These are phyloP conservation scores for Pilaira anomala DNA, from an alignment of 192 early-diverging fungal genomes.

Conservation along the genomic window DNA sequence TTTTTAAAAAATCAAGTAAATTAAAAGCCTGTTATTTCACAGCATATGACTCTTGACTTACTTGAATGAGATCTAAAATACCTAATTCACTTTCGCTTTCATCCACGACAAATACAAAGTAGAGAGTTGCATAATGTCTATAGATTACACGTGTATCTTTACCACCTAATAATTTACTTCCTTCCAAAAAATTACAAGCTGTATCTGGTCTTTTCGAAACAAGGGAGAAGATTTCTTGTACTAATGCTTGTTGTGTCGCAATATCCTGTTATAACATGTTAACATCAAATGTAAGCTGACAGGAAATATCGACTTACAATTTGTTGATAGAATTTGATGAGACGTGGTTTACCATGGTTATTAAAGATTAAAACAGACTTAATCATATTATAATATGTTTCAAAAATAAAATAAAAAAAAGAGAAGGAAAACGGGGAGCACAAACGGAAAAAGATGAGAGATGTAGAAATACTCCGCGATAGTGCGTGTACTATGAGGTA, in stretches of 20 bases:
- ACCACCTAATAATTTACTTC: constrained; percentile 75
- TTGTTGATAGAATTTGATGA: constrained; percentile 93
- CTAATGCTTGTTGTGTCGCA: constrained; percentile 74
- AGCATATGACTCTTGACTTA: constrained; percentile 16
- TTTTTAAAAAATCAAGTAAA: not conserved
- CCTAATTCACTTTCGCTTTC: constrained; percentile 94
- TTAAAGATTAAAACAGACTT: constrained; percentile 99
- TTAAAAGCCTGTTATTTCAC: not conserved
- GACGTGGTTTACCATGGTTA: constrained; percentile 91
- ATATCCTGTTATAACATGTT: constrained; percentile 59
- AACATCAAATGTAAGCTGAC: not conserved
- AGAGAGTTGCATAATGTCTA: constrained; percentile 95
- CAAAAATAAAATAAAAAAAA: too few species aligned
- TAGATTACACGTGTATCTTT: constrained; percentile 91
- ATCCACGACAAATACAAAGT: constrained; percentile 98
- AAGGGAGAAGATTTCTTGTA: constrained; percentile 85
- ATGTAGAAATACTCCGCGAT: too few species aligned
- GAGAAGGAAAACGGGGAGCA: too few species aligned
- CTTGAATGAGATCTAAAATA: constrained; percentile 94
- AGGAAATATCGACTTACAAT: constrained; percentile 50
- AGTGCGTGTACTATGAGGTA: too few species aligned
- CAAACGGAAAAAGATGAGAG: too few species aligned
- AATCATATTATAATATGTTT: constrained; percentile 56
- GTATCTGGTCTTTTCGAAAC: constrained; percentile 84
- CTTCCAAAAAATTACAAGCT: constrained; percentile 90